Evolutionary conservation across 805 yeast species (phyloP).

Genomic region (Candida maris): DNA sequence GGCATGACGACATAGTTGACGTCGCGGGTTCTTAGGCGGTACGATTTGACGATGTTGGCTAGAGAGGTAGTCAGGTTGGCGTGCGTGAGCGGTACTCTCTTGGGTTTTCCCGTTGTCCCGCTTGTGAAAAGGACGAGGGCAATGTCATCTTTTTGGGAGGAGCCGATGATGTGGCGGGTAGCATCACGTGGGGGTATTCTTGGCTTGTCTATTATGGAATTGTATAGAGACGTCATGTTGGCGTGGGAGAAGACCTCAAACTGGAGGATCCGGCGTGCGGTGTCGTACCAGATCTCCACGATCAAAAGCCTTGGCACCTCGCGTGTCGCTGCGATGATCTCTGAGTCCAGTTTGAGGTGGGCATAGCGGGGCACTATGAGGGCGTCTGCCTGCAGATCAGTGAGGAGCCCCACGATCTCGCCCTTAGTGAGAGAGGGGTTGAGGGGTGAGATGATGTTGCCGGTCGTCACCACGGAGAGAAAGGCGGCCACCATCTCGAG

Average conservation of each 20-base stretch:
- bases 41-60: conserved; percentile 55
- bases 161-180: conserved; percentile 9
- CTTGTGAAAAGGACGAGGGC: conserved; percentile 70
- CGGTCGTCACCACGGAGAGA: conserved; percentile 52
- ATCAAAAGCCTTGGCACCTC: conserved; percentile 49
- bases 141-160: conserved; percentile 37
- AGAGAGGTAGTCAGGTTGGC: conserved; percentile 58
- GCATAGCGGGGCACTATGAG: conserved; percentile 56
- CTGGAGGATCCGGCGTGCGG: conserved; percentile 40
- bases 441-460: conserved; percentile 64
- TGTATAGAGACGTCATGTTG: conserved; percentile 15
- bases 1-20: conserved; percentile 70
- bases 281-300: conserved; percentile 50
- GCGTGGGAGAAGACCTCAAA: conserved; percentile 26
- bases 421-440: conserved; percentile 57
- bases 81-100: conserved; percentile 71
- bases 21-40: conserved; percentile 47
- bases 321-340: conserved; percentile 22
- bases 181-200: conserved; percentile 12
- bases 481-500: conserved; percentile 56
- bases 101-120: conserved; percentile 76
- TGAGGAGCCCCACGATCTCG: conserved; percentile 64
- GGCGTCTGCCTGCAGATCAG: conserved; percentile 55
- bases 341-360: conserved; percentile 29
- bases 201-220: conserved; percentile 17